Evolutionary conservation across 305 asterid genomes (phyloP).

Genomic region (Nicotiana rustica): DNA sequence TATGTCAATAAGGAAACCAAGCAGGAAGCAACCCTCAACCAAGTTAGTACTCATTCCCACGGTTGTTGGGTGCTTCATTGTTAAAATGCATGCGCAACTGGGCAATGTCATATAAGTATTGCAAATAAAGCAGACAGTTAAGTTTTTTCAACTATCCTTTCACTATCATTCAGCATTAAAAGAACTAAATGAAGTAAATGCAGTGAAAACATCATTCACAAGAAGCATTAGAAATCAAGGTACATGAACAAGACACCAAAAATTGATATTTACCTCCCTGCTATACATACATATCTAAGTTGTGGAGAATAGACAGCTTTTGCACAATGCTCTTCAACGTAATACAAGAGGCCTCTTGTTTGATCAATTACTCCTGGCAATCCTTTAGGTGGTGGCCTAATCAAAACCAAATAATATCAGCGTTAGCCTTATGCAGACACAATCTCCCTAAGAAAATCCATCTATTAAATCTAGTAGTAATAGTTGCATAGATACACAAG

Average conservation of each 20-base stretch:
- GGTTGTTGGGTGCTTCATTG: background rate
- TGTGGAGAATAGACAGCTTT: conserved; percentile 84
- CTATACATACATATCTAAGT: conserved; percentile 88
- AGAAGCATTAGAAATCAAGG: background rate
- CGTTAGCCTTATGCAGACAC: background rate
- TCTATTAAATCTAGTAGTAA: background rate
- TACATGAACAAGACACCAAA: conserved; percentile 14
- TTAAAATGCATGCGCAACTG: conserved; percentile 19
- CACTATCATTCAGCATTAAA: conserved; percentile 9
- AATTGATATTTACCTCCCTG: conserved; percentile 74
- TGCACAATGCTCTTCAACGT: conserved; percentile 79
- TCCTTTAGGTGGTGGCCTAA: conserved; percentile 87
- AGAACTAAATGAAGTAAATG: background rate
- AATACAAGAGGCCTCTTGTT: conserved; percentile 91
- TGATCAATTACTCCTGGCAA: conserved; percentile 93
- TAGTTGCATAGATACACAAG: background rate
- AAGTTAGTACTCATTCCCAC: background rate
- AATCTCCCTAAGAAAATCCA: background rate
- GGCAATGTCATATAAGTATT: background rate
- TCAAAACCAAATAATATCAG: background rate
- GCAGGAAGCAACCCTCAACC: conserved; percentile 10
- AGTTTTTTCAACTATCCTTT: background rate
- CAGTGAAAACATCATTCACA: background rate
- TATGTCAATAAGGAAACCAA: background rate
- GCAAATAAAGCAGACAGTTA: background rate